Evolutionary conservation across 192 early-diverging fungal species (phyloP).

Genomic region (Entomortierella beljakovae): DNA sequence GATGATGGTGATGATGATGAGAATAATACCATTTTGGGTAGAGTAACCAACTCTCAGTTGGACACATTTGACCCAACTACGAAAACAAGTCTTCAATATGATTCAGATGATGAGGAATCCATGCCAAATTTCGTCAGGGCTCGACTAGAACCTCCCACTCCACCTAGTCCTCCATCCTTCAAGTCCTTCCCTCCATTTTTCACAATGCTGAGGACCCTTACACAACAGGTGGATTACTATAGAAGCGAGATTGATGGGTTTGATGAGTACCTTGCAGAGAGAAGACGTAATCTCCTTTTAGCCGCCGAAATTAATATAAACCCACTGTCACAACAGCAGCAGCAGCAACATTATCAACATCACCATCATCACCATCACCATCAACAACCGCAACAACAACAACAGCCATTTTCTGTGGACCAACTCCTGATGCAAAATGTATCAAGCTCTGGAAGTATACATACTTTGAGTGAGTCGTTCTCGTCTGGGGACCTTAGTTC

Average conservation of each 20-base stretch:
- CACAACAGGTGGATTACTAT: slow-evolving; percentile 74
- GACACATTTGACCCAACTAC: background rate
- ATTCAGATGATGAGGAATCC: slow-evolving; percentile 53
- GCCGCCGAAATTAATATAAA: slow-evolving; percentile 56
- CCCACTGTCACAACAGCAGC: slow-evolving; percentile 1
- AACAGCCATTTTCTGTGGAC: background rate
- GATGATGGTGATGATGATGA: background rate
- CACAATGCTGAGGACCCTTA: slow-evolving; percentile 71
- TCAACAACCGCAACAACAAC: background rate
- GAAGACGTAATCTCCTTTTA: slow-evolving; percentile 64
- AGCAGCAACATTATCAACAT: background rate
- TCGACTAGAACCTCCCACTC: slow-evolving; percentile 11
- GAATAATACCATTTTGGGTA: background rate
- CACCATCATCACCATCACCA: background rate
- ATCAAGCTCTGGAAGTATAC: slow-evolving; percentile 21
- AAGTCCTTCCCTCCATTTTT: slow-evolving; percentile 72
- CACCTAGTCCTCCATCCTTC: slow-evolving; percentile 54
- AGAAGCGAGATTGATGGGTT: slow-evolving; percentile 68
- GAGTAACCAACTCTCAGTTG: background rate
- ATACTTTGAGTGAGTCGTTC: slow-evolving; percentile 53
- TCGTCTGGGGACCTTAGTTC: slow-evolving; percentile 3
- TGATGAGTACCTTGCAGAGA: slow-evolving; percentile 65
- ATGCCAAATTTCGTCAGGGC: slow-evolving; percentile 12
- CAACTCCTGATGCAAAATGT: background rate
- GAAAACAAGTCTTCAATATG: background rate